Evolutionary conservation across 768 basidiomycete species (phyloP).

Genomic region (Suillus bovinus): DNA sequence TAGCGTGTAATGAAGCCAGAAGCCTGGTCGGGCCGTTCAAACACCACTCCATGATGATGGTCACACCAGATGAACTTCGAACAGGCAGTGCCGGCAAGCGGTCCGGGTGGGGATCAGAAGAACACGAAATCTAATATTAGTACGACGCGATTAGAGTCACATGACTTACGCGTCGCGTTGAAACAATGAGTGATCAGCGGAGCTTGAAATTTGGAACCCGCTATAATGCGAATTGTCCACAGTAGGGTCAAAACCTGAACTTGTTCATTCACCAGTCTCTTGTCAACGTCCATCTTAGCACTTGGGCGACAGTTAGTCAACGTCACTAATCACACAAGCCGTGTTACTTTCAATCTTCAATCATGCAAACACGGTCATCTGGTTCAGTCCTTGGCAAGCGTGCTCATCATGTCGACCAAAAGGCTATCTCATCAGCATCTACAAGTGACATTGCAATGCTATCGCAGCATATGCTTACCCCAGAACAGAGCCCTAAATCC

Average conservation of each 20-base stretch:
- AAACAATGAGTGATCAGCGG: constrained; percentile 22
- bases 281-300: neutral
- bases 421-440: constrained; percentile 10
- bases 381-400: constrained; percentile 55
- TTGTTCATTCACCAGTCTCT: neutral
- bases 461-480: constrained; percentile 36
- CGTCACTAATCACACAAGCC: neutral
- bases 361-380: constrained; percentile 44
- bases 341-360: constrained; percentile 7
- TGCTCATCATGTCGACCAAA: constrained; percentile 37
- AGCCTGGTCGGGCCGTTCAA: neutral
- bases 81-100: neutral
- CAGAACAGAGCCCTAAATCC: constrained; percentile 61
- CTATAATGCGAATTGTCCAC: constrained; percentile 18
- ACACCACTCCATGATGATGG: neutral
- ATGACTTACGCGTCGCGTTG: constrained; percentile 24
- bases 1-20: neutral
- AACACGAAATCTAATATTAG: neutral
- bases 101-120: neutral
- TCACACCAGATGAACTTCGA: neutral
- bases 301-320: neutral
- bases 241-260: constrained; percentile 8
- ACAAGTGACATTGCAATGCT: constrained; percentile 8
- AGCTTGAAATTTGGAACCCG: constrained; percentile 23
- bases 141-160: constrained; percentile 14